Base-by-base conservation (phyloP, 73 alveolate species). In the Symbiodinium pilosum region DNA sequence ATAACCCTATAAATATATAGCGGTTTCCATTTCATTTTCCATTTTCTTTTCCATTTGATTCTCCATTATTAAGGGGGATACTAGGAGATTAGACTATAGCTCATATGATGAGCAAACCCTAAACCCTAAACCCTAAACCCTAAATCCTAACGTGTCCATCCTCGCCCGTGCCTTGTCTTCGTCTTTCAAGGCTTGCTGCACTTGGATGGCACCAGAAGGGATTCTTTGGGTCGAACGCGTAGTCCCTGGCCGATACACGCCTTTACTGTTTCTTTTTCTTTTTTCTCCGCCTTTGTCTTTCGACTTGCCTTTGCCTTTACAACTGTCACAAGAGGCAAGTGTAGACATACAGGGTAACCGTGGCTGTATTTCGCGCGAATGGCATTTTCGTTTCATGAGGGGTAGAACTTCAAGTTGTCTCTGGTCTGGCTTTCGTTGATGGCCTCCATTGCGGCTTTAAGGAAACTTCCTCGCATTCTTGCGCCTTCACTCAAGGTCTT, bases 401-500 rank as follows among this genome's bases (percentile, higher is more conserved):
- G 92, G 69, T 41, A 83, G 40, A 83, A 83, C n/a, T 83, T 69
- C 91, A 41, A 1, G 1, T 1, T 4, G 69, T 52, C 16, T 16
- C 16, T 47, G 16, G 64, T 47, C 64, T 47, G 24, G 7, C 26
- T 32, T 40, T 83, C 92, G 14, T 83, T 83, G 16, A 81, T 81
- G 44, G 52, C 43, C 38, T 81, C 88, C 88, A 81, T 81, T 26
- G 88, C 88, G 16, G 92, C 92, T 41, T 83, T 83, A 3, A 83
- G 39, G 40, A 83, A 83, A 41, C 92, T 38, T 12, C 92, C 92
- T 41, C 92, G 59, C 38, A 83, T 18, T 43, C 92, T 12, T 5
- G 92, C 92, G 42, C 42, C 92, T 38, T 83, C 91, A 16, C 56
- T 38, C 0, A 81, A 54, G 2, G 88, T 40, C 56, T 81, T 81